Evolutionary conservation across 1,284 basidiomycete species (phyloP), one percentile per base, ranked within the genome.

Genomic region (Ustilago bromivora): DNA sequence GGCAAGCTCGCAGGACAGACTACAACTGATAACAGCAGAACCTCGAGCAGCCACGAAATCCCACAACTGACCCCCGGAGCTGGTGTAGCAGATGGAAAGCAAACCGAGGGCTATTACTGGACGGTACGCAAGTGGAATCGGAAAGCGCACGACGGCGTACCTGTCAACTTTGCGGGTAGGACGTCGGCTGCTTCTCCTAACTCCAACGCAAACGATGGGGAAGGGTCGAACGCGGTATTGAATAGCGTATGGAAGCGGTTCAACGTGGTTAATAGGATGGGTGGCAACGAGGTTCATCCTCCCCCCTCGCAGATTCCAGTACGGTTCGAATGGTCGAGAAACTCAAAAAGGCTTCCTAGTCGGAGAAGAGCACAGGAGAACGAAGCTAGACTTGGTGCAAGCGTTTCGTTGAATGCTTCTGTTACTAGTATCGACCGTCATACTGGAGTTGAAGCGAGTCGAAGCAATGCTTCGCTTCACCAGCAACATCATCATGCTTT

Each of bases 301-400:
- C 76, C 79, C 9, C 60, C 72, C 1, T 55, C 63, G 28, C 56
- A 76, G 40, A 76, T 85, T 5, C 63, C 74, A 0, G 64, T 84
- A 8, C 77, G 80, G 12, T 80, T 85, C 66, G 84, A 85, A 54
- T 85, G 84, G 84, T 76, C 82, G 31, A 68, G 82, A 7, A 73
- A 82, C 43, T 70, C 71, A 31, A 58, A 63, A 31, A 66, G 38
- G 28, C 12, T 13, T 28, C 51, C 54, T 4, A 56, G 40, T 2
- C 60, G 71, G 10, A 51, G 51, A n/a, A 46, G 57, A n/a, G 52
- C 47, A 9, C 65, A 70, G 40, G 68, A 71, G 38, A 32, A 32
- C 23, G 49, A 66, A n/a, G 78, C 74, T 1, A 34, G 66, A 38
- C 53, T 73, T 5, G 60, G 75, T 3, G 69, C 72, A 17, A 74